Base-by-base conservation (phyloP, 768 basidiomycete species). In the Mycena haematopus region DNA sequence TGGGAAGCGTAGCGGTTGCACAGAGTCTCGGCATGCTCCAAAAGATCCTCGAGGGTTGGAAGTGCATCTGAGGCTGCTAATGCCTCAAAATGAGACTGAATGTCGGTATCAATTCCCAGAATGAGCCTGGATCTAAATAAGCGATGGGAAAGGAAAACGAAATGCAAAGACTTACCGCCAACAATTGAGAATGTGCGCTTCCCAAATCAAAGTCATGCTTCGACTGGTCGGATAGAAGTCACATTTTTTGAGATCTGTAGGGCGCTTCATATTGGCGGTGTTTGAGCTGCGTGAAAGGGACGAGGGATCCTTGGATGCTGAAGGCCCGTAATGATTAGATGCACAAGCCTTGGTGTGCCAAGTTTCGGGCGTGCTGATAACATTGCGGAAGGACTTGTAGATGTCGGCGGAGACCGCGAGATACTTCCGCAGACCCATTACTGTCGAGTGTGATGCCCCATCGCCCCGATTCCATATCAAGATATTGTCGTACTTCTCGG, bases 111-210 rank as follows among this genome's bases (percentile, higher is more conserved):
- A n/a, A n/a, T n/a, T n/a, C n/a, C n/a, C n/a, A n/a, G n/a, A n/a
- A n/a, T n/a, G n/a, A n/a, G n/a, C n/a, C n/a, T n/a, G n/a, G n/a
- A n/a, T n/a, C n/a, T n/a, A n/a, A n/a, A n/a, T n/a, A n/a, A n/a
- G n/a, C n/a, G n/a, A n/a, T n/a, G n/a, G n/a, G n/a, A n/a, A n/a
- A n/a, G n/a, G n/a, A n/a, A n/a, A n/a, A n/a, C n/a, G n/a, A n/a
- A 11, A n/a, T n/a, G n/a, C n/a, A n/a, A 5, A 5, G 29, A 60
- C 68, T 14, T 54, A 76, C 75, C 72, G n/a, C 75, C 74, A 78
- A 51, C 76, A 77, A 45, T 78, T 73, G 7, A 77, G 69, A 24
- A 77, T 73, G 2, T 72, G 70, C 0, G 58, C 69, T 5, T 1
- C 38, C 58, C 52, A 60, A 33, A 58, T 52, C 8, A 44, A 1